Evolutionary conservation across 768 basidiomycete species (phyloP), one percentile per base, ranked within the genome.

Genomic region (Tylopilus balloui): DNA sequence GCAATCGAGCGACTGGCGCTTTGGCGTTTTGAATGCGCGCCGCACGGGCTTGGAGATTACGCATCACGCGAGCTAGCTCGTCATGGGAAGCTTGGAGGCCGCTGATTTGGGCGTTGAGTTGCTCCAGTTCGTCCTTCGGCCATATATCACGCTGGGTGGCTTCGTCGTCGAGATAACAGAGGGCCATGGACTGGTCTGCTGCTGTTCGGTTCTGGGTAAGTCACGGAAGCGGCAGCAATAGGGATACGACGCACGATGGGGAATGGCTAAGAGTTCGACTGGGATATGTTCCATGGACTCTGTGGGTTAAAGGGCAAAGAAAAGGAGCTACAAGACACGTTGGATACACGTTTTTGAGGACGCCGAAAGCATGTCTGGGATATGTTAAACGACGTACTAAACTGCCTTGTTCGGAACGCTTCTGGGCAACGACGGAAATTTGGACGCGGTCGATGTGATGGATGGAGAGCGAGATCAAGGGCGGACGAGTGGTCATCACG

Each of bases 1-100:
- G 66, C 19, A 67, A 48, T 54, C 67, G 63, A 11, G 67, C 58
- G 35, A 67, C 63, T n/a, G 63, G 52, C 12, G 57, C 49, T 15
- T 50, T 67, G 40, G 54, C 41, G n/a, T 67, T 67, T 47, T 57
- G 65, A n/a, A 69, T 60, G 45, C 52, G 65, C 24, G 65, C 67
- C 10, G 62, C 65, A 21, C 63, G 63, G 11, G 54, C 58, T 32
- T 64, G 60, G 40, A 67, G 65, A 39, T 45, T 50, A 19, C 61
- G 63, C 48, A 67, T 63, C 28, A 41, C 50, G 19, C 55, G 57
- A 36, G 54, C 42, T 14, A 69, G 40, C 27, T 67, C 60, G 21
- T 67, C 59, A 47, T 67, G 63, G 9, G 61, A 63, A 29, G 65
- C 50, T 38, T 67, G 60, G 23, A 67, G 65, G 1, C 52, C 58